A percentile compares a stretch with the other conserved stretches of the same genome.
Evolutionary conservation across 2,329 filamentous ascomycete genomes (phyloP).

Genomic region (Elsinoe perseae): DNA sequence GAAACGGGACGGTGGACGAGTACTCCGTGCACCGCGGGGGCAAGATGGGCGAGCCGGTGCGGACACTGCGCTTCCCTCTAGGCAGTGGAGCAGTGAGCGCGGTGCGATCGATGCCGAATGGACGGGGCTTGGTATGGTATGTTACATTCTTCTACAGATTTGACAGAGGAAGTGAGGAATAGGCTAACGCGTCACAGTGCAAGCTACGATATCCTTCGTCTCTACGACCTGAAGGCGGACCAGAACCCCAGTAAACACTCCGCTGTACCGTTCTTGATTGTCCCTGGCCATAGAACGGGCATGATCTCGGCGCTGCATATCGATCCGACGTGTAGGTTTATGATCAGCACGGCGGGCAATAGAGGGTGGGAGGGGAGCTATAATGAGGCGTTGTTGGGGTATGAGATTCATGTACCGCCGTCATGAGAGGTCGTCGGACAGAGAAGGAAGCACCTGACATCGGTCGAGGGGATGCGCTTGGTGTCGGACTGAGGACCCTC

Average conservation of each 20-base stretch:
- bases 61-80: conserved; percentile 77
- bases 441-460: background rate
- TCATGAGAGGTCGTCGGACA: background rate
- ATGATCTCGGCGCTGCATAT: conserved; percentile 81
- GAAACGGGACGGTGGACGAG: conserved; percentile 91
- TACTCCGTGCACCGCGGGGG: conserved; percentile 68
- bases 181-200: conserved; percentile 47
- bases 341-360: conserved; percentile 87
- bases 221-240: conserved; percentile 69
- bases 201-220: conserved; percentile 82
- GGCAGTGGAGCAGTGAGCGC: conserved; percentile 87
- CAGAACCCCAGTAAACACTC: conserved; percentile 45
- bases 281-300: conserved; percentile 81
- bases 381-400: conserved; percentile 87
- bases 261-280: conserved; percentile 87
- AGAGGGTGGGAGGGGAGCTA: conserved; percentile 87
- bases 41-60: conserved; percentile 62
- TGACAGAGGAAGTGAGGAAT: background rate
- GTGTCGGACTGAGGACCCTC: background rate
- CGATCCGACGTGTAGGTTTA: conserved; percentile 79
- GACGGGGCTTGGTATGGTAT: conserved; percentile 79
- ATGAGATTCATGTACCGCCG: conserved; percentile 58
- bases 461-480: background rate
- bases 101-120: conserved; percentile 84
- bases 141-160: conserved; percentile 21